Conservation (phyloP, 352 stramenopile species). For the Pythium dissotocum region DNA sequence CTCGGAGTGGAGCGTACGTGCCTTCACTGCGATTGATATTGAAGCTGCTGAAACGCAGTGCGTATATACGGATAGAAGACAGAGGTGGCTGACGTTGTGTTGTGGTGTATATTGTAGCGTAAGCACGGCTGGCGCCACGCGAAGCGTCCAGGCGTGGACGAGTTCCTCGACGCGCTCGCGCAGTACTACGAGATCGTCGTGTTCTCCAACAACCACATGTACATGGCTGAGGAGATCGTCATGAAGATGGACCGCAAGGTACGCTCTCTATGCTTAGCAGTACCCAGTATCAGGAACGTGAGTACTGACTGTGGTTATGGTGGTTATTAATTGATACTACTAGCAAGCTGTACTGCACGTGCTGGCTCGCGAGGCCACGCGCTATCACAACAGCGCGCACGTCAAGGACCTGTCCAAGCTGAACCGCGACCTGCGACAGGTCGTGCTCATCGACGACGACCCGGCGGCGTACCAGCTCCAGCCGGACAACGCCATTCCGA, state of each 20-base stretch:
- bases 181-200: conserved; percentile 91
- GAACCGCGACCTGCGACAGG: conserved; percentile 79
- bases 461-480: conserved; percentile 80
- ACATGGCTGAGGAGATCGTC: conserved; percentile 78
- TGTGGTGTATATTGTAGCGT: conserved; percentile 36
- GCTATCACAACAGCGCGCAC: conserved; percentile 80
- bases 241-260: conserved; percentile 81
- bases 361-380: conserved; percentile 78
- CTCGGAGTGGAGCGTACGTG: conserved; percentile 86
- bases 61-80: neutral
- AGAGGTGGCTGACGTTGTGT: neutral
- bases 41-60: neutral
- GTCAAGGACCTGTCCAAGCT: conserved; percentile 83
- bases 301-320: neutral
- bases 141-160: conserved; percentile 83
- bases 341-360: conserved; percentile 79
- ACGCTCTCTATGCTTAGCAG: neutral
- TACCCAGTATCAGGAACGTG: too few relatives aligned
- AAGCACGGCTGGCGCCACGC: conserved; percentile 89
- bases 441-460: conserved; percentile 86
- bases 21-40: neutral
- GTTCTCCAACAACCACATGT: conserved; percentile 83
- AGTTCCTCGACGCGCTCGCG: conserved; percentile 82
- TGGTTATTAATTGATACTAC: neutral
- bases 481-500: conserved; percentile 80